Percentiles rank a stretch among this genome's conserved stretches.
These are phyloP conservation scores for Neurospora pannonica DNA, from an alignment of 495 filamentous ascomycete species.

Conservation along the genomic window DNA sequence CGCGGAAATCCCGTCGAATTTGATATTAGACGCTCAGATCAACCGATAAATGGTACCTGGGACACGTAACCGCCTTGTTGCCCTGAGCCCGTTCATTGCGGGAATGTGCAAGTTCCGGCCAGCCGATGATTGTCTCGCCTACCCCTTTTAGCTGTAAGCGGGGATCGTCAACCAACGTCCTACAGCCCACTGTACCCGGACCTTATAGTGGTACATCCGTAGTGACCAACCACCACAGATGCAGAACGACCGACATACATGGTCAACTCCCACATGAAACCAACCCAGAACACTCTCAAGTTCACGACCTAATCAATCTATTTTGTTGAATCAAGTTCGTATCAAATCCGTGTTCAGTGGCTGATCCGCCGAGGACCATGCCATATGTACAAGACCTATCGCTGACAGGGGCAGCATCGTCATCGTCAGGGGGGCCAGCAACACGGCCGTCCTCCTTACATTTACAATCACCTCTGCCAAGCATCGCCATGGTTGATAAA, in stretches of 20 bases:
- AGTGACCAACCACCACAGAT: background rate
- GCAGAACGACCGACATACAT: background rate
- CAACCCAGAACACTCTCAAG: background rate
- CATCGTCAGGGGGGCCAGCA: background rate
- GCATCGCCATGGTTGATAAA: background rate
- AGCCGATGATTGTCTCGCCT: background rate
- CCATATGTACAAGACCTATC: background rate
- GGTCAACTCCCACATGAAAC: background rate
- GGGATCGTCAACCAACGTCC: background rate
- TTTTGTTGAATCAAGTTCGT: background rate
- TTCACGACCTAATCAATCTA: background rate
- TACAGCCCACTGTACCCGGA: background rate
- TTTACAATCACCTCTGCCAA: background rate
- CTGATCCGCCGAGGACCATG: background rate
- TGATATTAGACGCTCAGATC: background rate
- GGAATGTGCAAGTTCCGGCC: background rate
- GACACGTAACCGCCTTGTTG: background rate
- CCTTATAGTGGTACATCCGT: background rate
- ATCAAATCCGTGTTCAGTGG: background rate
- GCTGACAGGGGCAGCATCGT: background rate
- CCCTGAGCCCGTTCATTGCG: background rate
- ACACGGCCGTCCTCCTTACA: background rate
- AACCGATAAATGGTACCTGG: background rate
- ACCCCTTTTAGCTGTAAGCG: background rate
- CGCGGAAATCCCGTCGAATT: background rate